Base-by-base conservation (phyloP, 2,329 filamentous ascomycete species). In the Rutstroemia sydowiana region DNA sequence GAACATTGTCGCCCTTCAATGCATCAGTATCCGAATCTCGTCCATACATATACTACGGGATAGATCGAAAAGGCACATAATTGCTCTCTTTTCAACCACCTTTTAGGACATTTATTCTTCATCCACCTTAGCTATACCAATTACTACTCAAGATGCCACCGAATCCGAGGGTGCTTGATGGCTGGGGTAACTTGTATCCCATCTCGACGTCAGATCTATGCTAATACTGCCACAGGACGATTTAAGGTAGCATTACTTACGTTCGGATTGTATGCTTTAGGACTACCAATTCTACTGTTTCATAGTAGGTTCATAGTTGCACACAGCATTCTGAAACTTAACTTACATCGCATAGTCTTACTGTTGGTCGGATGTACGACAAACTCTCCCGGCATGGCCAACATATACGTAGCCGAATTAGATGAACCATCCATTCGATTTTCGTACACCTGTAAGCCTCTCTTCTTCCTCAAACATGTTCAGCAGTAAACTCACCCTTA, bases 371-470 rank as follows among this genome's bases (percentile, higher is more conserved):
- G 46, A 1, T 48, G 46, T 23, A 23, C 46, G n/a, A 48, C 36
- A 14, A 11, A 41, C 34, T 48, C 46, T 3, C 46, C 36, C n/a
- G 46, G 46, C 3, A 48, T 48, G 36, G 46, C 26, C 18, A 48
- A 41, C 8, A 41, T 48, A 18, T 48, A 48, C 46, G 18, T 48
- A 10, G 23, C 36, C 7, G 20, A 37, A 14, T 26, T 48, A 1
- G 28, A 28, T 5, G 31, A 21, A 26, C 9, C 4, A 13, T 23
- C 16, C n/a, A 20, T 48, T 3, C n/a, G 9, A 30, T 41, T 41
- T 18, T 48, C 46, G 23, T 48, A 48, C 26, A 48, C 46, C 3
- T 48, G 46, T 48, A 41, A 41, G 46, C 26, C 14, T 18, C 8
- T 13, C 8, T 14, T 32, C 30, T 18, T 11, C 30, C 20, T 11